phyloP scores from a whole-genome alignment of 2,329 filamentous ascomycete species.

The Xylogone sp. region DNA sequence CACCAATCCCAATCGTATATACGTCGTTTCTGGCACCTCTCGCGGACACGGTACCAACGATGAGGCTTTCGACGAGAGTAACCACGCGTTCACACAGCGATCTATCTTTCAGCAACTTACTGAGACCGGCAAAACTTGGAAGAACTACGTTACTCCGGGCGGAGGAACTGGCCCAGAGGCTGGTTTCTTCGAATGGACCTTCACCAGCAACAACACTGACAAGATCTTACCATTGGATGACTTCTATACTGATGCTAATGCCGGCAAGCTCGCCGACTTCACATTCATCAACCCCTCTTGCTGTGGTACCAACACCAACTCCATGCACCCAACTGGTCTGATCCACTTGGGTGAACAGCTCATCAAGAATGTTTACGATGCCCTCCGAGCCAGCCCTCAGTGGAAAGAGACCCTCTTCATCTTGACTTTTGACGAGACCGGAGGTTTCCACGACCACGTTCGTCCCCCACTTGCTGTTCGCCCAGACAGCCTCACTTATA shows the following conservation, averaged over 20 bases:
- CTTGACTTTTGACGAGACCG: constrained; percentile 32
- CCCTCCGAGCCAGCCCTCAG: constrained; percentile 29
- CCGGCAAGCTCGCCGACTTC: constrained; percentile 29
- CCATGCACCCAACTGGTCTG: constrained; percentile 31
- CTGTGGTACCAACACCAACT: constrained; percentile 32
- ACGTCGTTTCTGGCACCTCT: constrained; percentile 27
- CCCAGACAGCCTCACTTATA: constrained; percentile 31
- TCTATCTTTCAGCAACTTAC: constrained; percentile 37
- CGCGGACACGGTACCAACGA: constrained; percentile 29
- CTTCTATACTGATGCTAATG: constrained; percentile 31
- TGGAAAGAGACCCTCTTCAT: constrained; percentile 32
- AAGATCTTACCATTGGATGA: constrained; percentile 27
- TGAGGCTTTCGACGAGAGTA: constrained; percentile 10
- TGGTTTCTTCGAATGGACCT: constrained; percentile 32
- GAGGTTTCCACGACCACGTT: constrained; percentile 34
- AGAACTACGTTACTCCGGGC: constrained; percentile 31
- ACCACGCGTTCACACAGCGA: constrained; percentile 18
- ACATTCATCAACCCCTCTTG: constrained; percentile 35
- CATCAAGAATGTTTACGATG: constrained; percentile 33
- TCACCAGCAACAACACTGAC: constrained; percentile 20
- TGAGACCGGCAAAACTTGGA: constrained; percentile 30
- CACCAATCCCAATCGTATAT: constrained; percentile 38
- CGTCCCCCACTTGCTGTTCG: constrained; percentile 28
- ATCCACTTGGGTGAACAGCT: constrained; percentile 32
- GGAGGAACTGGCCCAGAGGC: constrained; percentile 25